phyloP scores from a whole-genome alignment of 768 basidiomycete species.

The Russula virescens region DNA sequence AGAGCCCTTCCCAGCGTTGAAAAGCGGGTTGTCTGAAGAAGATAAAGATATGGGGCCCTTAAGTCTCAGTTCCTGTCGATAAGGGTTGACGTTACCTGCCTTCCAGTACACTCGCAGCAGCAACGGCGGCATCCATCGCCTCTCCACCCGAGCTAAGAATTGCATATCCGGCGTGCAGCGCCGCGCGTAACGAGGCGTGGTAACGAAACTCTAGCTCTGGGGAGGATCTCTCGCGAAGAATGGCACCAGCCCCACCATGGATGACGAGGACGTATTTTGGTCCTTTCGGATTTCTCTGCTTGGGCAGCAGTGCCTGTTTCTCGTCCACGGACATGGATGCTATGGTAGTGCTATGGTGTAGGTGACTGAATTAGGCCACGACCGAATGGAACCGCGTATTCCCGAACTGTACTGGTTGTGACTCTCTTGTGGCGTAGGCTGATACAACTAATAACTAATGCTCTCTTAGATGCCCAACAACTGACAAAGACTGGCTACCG shows the following conservation, averaged over 20 bases:
- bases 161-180: conserved; percentile 57
- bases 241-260: conserved; percentile 77
- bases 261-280: conserved; percentile 50
- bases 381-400: no score
- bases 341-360: conserved; percentile 7
- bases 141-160: conserved; percentile 65
- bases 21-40: conserved; percentile 66
- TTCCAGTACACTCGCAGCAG: conserved; percentile 70
- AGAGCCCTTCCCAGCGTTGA: conserved; percentile 76
- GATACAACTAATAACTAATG: no score
- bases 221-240: conserved; percentile 51
- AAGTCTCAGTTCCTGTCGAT: not conserved
- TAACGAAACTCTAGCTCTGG: conserved; percentile 56
- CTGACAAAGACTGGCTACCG: no score
- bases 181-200: conserved; percentile 45
- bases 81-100: conserved; percentile 27
- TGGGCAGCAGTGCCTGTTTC: conserved; percentile 21
- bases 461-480: no score
- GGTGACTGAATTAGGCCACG: not conserved
- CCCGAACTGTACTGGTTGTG: no score
- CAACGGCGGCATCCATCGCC: conserved; percentile 76
- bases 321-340: conserved; percentile 10
- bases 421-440: no score
- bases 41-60: not conserved
- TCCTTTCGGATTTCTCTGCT: not conserved